These are phyloP conservation scores for Rhododendron mucronatum DNA, from an alignment of 148 eudicot genomes.

Conservation along the genomic window DNA sequence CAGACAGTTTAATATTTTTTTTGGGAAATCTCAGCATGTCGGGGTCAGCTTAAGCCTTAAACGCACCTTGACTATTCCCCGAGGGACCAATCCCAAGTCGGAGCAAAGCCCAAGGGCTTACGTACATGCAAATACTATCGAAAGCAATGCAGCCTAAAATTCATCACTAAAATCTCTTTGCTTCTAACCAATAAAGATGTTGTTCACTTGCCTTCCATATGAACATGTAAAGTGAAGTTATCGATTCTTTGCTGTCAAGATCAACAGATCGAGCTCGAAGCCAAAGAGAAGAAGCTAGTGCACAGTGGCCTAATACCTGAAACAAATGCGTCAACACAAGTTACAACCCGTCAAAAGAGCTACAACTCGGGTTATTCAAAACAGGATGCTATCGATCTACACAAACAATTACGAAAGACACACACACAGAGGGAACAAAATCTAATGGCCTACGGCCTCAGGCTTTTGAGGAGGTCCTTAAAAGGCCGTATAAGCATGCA, in stretches of 20 bases:
- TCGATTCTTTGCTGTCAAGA: conserved; percentile 29
- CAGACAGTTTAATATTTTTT: neutral
- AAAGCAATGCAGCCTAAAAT: neutral
- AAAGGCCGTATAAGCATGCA: neutral
- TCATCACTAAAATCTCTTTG: neutral
- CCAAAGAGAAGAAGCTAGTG: conserved; percentile 30
- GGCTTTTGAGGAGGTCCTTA: neutral
- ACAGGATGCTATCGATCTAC: neutral
- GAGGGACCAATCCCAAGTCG: neutral
- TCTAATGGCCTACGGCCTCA: neutral
- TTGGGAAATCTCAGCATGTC: neutral
- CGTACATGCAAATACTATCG: neutral
- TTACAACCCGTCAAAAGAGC: neutral
- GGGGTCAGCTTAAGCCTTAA: neutral
- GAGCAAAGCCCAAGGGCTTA: neutral
- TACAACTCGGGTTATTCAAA: neutral
- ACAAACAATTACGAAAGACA: neutral
- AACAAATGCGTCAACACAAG: neutral
- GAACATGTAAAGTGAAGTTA: conserved; percentile 44
- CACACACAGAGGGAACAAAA: neutral
- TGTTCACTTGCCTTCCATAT: conserved; percentile 43
- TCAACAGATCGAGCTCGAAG: conserved; percentile 30
- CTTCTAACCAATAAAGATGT: neutral
- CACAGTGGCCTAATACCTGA: conserved; percentile 40
- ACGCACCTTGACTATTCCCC: neutral